Conservation (phyloP, 2,329 filamentous ascomycete genomes). For the Aspergillus sp. region DNA sequence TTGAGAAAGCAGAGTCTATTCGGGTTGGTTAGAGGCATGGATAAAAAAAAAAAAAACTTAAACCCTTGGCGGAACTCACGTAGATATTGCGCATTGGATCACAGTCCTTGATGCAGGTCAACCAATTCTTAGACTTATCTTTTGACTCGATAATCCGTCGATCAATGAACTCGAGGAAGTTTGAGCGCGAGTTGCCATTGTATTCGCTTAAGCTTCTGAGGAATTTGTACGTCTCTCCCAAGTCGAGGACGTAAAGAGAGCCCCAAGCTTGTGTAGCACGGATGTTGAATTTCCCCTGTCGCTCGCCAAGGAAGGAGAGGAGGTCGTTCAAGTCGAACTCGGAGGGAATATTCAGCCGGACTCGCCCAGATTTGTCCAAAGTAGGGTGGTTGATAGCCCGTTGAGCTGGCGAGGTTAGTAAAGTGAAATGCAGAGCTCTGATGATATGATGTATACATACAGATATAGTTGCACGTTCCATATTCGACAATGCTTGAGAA, state of each 20-base stretch:
- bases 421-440: slow-evolving; percentile 13
- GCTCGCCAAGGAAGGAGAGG: slow-evolving; percentile 37
- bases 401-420: slow-evolving; percentile 37
- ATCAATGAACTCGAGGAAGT: slow-evolving; percentile 46
- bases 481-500: slow-evolving; percentile 47
- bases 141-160: slow-evolving; percentile 45
- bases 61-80: slow-evolving; percentile 29
- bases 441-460: slow-evolving; percentile 27
- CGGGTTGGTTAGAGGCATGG: neutral
- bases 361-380: slow-evolving; percentile 32
- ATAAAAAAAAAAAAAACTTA: neutral
- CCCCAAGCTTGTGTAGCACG: slow-evolving; percentile 44
- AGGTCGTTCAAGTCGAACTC: slow-evolving; percentile 42
- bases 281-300: slow-evolving; percentile 45
- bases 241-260: slow-evolving; percentile 43
- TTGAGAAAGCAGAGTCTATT: slow-evolving; percentile 41
- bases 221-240: slow-evolving; percentile 44
- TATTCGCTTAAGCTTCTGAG: slow-evolving; percentile 39
- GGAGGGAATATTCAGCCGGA: slow-evolving; percentile 43
- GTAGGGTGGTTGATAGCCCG: slow-evolving; percentile 45
- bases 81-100: slow-evolving; percentile 42
- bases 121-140: slow-evolving; percentile 46
- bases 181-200: slow-evolving; percentile 39
- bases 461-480: slow-evolving; percentile 48
- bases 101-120: slow-evolving; percentile 42